Percentiles rank a stretch among this genome's conserved stretches.
Evolutionary conservation across 306 rosid species (phyloP).

Genomic region (Casuarina glauca): DNA sequence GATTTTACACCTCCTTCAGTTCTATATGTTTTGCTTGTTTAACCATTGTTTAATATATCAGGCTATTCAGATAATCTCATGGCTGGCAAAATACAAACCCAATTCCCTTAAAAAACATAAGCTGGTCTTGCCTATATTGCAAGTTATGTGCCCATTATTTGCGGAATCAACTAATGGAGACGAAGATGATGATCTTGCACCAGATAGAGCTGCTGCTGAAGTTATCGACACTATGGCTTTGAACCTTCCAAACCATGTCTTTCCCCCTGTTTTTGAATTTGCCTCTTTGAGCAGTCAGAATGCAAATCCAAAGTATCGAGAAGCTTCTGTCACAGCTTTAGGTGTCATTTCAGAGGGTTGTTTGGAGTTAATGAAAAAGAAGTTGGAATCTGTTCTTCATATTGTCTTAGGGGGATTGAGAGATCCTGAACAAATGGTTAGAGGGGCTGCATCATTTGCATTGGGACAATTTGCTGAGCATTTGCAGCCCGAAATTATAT

Average conservation of each 20-base stretch:
- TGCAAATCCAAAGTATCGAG: slow-evolving; percentile 90
- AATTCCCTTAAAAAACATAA: slow-evolving; percentile 83
- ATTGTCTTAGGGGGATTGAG: slow-evolving; percentile 88
- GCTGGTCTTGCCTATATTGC: slow-evolving; percentile 82
- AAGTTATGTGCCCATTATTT: slow-evolving; percentile 90
- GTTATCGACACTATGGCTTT: slow-evolving; percentile 97
- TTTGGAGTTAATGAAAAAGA: slow-evolving; percentile 76
- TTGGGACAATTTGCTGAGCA: slow-evolving; percentile 98
- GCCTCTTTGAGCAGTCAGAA: slow-evolving; percentile 80
- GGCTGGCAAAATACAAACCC: slow-evolving; percentile 95
- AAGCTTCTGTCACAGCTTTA: slow-evolving; percentile 93
- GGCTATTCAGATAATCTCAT: slow-evolving; percentile 94
- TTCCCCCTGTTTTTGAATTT: slow-evolving; percentile 80
- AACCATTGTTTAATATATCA: slow-evolving; percentile 41
- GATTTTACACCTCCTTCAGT: slow-evolving; percentile 5
- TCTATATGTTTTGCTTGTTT: slow-evolving; percentile 26
- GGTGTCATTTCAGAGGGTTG: slow-evolving; percentile 99
- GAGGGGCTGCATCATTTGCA: slow-evolving; percentile 99
- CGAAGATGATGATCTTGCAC: slow-evolving; percentile 95
- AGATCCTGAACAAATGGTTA: slow-evolving; percentile 96
- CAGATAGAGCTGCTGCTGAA: slow-evolving; percentile 98
- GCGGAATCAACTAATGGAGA: slow-evolving; percentile 78
- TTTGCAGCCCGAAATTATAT: slow-evolving; percentile 90
- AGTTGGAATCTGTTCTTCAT: slow-evolving; percentile 86
- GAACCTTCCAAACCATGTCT: slow-evolving; percentile 82